Percentiles rank a stretch among this genome's conserved stretches.
Conservation (phyloP, 768 basidiomycete species). For the Termitomyces heimii region DNA sequence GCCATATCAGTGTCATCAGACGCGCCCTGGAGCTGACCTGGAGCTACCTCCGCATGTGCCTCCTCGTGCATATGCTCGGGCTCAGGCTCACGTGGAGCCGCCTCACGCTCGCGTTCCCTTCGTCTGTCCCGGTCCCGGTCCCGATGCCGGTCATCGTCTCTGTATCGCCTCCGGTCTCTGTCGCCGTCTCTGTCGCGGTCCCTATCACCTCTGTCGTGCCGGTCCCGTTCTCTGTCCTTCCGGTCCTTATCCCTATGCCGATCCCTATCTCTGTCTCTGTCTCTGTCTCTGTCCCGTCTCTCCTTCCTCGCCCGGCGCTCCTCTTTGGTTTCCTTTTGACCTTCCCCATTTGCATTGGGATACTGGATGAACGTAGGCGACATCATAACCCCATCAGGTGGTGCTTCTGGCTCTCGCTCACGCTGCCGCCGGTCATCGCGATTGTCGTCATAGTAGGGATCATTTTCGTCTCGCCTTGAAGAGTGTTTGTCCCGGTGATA, state of each 20-base stretch:
- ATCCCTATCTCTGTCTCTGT: background rate
- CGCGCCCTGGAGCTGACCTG: conserved; percentile 17
- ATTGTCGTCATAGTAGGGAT: conserved; percentile 6
- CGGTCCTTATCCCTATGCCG: background rate
- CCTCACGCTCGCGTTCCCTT: conserved; percentile 9
- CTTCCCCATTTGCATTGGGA: conserved; percentile 6
- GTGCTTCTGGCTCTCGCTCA: conserved; percentile 9
- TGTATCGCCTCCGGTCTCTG: conserved; percentile 3
- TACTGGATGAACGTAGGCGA: conserved; percentile 14
- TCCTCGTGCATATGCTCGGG: conserved; percentile 5
- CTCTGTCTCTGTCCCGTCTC: background rate
- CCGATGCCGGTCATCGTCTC: conserved; percentile 2
- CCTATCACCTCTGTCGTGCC: conserved; percentile 12
- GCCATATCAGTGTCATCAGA: conserved; percentile 18
- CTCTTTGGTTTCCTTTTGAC: background rate
- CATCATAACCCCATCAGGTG: background rate
- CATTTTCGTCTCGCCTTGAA: conserved; percentile 5
- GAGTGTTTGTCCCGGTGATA: conserved; percentile 4
- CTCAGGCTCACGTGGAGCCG: background rate
- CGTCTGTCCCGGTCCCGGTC: conserved; percentile 10
- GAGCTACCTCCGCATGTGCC: conserved; percentile 7
- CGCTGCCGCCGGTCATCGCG: background rate
- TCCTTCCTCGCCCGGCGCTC: conserved; percentile 1
- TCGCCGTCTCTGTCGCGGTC: conserved; percentile 3
- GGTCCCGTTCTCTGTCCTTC: conserved; percentile 12